Conservation (phyloP, 2,329 filamentous ascomycete genomes). For the Scolecobasidium constrictum region DNA sequence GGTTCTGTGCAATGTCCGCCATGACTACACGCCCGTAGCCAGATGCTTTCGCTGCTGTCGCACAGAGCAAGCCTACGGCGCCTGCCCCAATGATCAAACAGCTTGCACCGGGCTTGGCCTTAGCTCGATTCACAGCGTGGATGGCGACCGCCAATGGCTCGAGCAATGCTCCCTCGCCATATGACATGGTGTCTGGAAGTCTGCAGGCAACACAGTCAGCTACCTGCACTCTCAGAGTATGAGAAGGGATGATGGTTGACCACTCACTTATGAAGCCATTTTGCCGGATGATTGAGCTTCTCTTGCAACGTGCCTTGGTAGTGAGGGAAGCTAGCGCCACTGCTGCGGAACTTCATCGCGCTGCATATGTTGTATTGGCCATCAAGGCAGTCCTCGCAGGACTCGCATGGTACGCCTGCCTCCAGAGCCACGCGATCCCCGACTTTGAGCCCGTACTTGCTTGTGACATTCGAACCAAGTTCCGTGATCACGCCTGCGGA, state of each 20-base stretch:
- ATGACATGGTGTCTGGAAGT: constrained; percentile 27
- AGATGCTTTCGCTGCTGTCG: constrained; percentile 29
- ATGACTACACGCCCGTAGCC: constrained; percentile 30
- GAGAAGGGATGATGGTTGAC: background rate
- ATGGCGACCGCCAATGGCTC: constrained; percentile 71
- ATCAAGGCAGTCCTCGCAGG: constrained; percentile 29
- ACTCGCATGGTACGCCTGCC: constrained; percentile 30
- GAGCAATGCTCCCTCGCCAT: constrained; percentile 27
- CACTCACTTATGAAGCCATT: constrained; percentile 33
- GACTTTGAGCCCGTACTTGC: constrained; percentile 23
- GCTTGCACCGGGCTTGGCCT: constrained; percentile 54
- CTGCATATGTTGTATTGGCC: constrained; percentile 32
- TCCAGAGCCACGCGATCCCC: constrained; percentile 31
- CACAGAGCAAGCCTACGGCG: constrained; percentile 37
- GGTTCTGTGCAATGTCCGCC: constrained; percentile 28
- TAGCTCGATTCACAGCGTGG: constrained; percentile 68
- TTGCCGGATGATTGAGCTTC: constrained; percentile 31
- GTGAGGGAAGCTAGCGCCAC: constrained; percentile 31
- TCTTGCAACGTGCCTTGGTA: constrained; percentile 33
- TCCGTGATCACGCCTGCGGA: constrained; percentile 28
- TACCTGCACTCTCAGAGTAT: background rate
- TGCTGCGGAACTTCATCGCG: constrained; percentile 31
- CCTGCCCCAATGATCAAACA: constrained; percentile 82
- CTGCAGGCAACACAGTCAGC: constrained; percentile 13
- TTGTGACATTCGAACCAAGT: constrained; percentile 23